phyloP scores from a whole-genome alignment of 2,329 filamentous ascomycete genomes.

The Talaromyces islandicus region DNA sequence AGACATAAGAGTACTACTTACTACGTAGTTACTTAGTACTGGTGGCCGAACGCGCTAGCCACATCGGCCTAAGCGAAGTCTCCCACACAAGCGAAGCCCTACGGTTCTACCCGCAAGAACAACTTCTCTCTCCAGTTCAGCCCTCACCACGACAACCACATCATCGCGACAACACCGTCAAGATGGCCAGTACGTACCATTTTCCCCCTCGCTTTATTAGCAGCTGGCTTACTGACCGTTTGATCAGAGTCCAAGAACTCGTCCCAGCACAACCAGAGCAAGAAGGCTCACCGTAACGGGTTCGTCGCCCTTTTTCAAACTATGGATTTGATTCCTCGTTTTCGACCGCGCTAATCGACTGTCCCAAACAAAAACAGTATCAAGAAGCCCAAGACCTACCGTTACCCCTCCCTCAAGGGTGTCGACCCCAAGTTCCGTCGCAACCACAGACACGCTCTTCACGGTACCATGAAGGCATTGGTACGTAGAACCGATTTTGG shows the following conservation, averaged over 20 bases:
- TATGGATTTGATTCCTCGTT: slow-evolving; percentile 3
- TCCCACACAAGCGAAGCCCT: slow-evolving; percentile 36
- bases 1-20: background rate
- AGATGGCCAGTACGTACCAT: slow-evolving; percentile 41
- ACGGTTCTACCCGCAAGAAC: slow-evolving; percentile 8
- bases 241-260: slow-evolving; percentile 96
- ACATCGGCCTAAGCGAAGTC: slow-evolving; percentile 31
- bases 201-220: background rate
- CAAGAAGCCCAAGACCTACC: slow-evolving; percentile 99
- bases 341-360: slow-evolving; percentile 4
- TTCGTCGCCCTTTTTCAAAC: slow-evolving; percentile 46
- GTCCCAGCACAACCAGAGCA: slow-evolving; percentile 96
- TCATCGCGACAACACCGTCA: slow-evolving; percentile 37
- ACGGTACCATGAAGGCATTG: slow-evolving; percentile 97
- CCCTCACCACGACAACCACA: slow-evolving; percentile 24
- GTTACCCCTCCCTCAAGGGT: slow-evolving; percentile 98
- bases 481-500: slow-evolving; percentile 52
- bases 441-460: slow-evolving; percentile 99
- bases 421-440: slow-evolving; percentile 99
- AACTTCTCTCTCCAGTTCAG: slow-evolving; percentile 20
- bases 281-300: slow-evolving; percentile 99
- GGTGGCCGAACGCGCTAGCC: slow-evolving; percentile 2
- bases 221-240: background rate
- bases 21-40: background rate
- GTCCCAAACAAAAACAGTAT: slow-evolving; percentile 60